phyloP scores from a whole-genome alignment of 1,284 basidiomycete genomes.

The Ustilago shanxiensis region DNA sequence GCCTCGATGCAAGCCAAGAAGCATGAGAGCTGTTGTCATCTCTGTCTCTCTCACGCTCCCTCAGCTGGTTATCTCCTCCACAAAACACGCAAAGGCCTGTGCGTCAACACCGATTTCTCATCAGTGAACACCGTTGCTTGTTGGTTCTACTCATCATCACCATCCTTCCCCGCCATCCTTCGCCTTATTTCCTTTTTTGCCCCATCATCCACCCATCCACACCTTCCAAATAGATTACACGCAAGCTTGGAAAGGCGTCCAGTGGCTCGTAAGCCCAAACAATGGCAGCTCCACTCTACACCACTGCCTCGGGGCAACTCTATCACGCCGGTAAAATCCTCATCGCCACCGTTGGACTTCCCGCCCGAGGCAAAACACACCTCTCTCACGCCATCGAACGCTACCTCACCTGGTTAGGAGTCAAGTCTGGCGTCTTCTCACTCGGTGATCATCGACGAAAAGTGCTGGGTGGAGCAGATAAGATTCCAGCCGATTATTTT shows the following conservation, averaged over 20 bases:
- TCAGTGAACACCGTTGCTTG: neutral
- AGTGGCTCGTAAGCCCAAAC: constrained; percentile 5
- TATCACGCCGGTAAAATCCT: constrained; percentile 96
- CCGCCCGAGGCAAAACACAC: constrained; percentile 90
- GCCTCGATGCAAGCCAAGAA: constrained; percentile 2
- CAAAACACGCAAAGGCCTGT: constrained; percentile 11
- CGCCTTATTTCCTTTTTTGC: neutral
- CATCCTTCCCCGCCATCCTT: neutral
- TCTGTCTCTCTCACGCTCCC: no score
- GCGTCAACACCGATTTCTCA: constrained; percentile 3
- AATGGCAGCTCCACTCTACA: constrained; percentile 70
- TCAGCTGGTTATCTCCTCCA: constrained; percentile 21
- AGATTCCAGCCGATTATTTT: constrained; percentile 92
- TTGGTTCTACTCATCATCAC: neutral
- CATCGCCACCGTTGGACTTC: constrained; percentile 89
- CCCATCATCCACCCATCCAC: neutral
- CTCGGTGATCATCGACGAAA: constrained; percentile 94
- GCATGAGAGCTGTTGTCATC: no score
- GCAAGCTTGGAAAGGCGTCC: neutral
- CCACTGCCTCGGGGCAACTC: constrained; percentile 75
- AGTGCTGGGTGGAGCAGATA: constrained; percentile 86
- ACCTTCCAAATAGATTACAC: neutral
- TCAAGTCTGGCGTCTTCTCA: constrained; percentile 93
- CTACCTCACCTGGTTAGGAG: constrained; percentile 96
- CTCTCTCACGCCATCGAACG: constrained; percentile 94